Percentiles rank a stretch among this genome's conserved stretches.
These are phyloP conservation scores for Trametes punicea DNA, from an alignment of 768 basidiomycete species.

Conservation along the genomic window DNA sequence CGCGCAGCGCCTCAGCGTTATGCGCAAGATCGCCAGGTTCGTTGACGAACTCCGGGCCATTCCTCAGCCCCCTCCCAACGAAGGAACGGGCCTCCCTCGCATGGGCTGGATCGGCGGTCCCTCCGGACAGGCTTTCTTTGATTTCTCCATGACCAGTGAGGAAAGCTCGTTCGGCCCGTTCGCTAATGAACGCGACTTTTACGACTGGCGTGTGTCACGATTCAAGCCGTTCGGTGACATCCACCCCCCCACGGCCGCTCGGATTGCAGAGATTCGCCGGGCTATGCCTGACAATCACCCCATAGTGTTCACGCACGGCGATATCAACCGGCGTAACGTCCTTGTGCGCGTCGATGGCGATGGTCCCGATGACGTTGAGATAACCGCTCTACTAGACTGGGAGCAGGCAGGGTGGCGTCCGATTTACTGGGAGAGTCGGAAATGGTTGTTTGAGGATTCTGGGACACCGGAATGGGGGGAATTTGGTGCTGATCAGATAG, in stretches of 20 bases:
- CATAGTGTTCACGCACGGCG: constrained; percentile 18
- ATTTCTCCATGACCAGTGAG: not conserved
- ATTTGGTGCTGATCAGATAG: not conserved
- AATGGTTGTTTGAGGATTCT: not conserved
- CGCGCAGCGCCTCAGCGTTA: not conserved
- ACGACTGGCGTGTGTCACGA: constrained; percentile 7
- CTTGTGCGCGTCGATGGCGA: constrained; percentile 5
- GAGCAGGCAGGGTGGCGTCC: constrained; percentile 17
- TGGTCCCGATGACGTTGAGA: constrained; percentile 2
- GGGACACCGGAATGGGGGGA: not conserved
- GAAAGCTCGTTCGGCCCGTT: not conserved
- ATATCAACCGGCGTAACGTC: constrained; percentile 11
- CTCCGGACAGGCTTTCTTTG: not conserved
- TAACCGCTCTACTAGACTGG: constrained; percentile 15
- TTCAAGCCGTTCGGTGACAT: not conserved
- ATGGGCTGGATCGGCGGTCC: not conserved
- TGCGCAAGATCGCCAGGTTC: not conserved
- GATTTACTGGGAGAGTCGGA: constrained; percentile 14
- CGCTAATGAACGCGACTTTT: not conserved
- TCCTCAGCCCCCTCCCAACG: not conserved
- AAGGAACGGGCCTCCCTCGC: not conserved
- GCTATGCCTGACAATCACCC: not conserved
- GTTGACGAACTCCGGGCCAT: constrained; percentile 8
- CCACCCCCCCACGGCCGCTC: not conserved
- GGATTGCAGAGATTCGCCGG: not conserved